These are phyloP conservation scores for Graphilbum sp. DNA, from an alignment of 2,329 filamentous ascomycete species.

Conservation along the genomic window DNA sequence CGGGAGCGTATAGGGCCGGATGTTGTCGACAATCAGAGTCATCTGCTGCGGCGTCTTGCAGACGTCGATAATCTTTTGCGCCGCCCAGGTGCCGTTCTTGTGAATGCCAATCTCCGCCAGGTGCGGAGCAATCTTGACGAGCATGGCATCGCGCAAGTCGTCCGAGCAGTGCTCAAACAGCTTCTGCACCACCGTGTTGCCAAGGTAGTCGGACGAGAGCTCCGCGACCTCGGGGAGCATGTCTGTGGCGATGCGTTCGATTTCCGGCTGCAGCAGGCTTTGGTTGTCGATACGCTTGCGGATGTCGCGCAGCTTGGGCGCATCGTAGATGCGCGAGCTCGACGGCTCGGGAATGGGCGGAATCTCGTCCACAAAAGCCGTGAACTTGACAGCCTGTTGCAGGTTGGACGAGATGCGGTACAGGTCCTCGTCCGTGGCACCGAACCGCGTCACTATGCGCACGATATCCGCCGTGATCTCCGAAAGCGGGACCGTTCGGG, in stretches of 20 bases:
- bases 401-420: slow-evolving; percentile 56
- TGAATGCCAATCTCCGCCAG: slow-evolving; percentile 93
- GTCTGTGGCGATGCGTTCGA: slow-evolving; percentile 77
- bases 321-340: slow-evolving; percentile 79
- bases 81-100: slow-evolving; percentile 99
- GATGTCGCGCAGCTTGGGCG: slow-evolving; percentile 86
- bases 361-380: slow-evolving; percentile 63
- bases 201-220: slow-evolving; percentile 85
- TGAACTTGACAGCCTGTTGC: slow-evolving; percentile 60
- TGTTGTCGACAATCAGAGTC: slow-evolving; percentile 64
- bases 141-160: slow-evolving; percentile 77
- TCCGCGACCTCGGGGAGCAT: slow-evolving; percentile 97
- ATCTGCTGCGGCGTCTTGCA: slow-evolving; percentile 76
- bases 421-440: slow-evolving; percentile 65
- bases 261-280: slow-evolving; percentile 67
- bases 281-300: slow-evolving; percentile 96
- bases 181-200: slow-evolving; percentile 99
- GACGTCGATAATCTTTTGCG: slow-evolving; percentile 97
- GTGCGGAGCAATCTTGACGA: slow-evolving; percentile 73
- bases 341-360: slow-evolving; percentile 78
- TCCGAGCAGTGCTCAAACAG: slow-evolving; percentile 95
- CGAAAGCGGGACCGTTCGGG: slow-evolving; percentile 26
- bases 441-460: slow-evolving; percentile 76
- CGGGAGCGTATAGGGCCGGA: slow-evolving; percentile 74
- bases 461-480: slow-evolving; percentile 74